Base-by-base conservation (phyloP, 2,329 filamentous ascomycete species). In the Hansfordia pulvinata region DNA sequence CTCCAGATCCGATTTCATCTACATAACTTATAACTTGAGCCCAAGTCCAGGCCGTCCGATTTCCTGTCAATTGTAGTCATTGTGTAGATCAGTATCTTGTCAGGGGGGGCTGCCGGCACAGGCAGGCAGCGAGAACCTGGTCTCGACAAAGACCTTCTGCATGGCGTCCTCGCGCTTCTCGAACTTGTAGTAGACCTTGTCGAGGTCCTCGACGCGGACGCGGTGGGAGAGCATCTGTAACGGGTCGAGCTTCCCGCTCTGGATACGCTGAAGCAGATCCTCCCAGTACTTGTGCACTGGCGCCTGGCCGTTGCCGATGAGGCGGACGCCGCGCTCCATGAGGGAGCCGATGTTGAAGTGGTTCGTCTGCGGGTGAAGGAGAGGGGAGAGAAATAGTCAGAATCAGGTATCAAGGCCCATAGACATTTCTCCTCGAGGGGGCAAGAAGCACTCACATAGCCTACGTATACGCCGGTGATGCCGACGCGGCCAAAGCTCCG, bases 241-340 rank as follows among this genome's bases (percentile, higher is more conserved):
- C 0, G 82, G 80, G 32, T 92, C 73, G 21, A 92, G 69, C 36
- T 76, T 63, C 17, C 73, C 72, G 13, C 60, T 61, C 40, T 75
- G 64, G 34, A 92, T 78, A 51, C 59, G 56, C 34, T 67, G 54
- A 23, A 90, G 60, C n/a, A 92, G 59, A 4, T 80, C 67, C 14
- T 83, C 62, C 84, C 82, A 92, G 56, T 92, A 90, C 42, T 76
- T 69, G 41, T 88, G 81, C 0, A 92, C 81, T 0, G 83, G 83
- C 0, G 68, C 68, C 39, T 75, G 69, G 2, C 69, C 69, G 39
- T 72, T 72, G 11, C 70, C 69, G 22, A 73, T 85, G 23, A 93
- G 65, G 2, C 80, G 75, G 38, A 92, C 72, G n/a, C 83, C 83
- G 17, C 80, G 74, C 54, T 92, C 73, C 83, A 92, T 92, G 10